These are phyloP conservation scores for Mesotaenium endlicherianum DNA, from an alignment of 139 green algal species.

Conservation along the genomic window DNA sequence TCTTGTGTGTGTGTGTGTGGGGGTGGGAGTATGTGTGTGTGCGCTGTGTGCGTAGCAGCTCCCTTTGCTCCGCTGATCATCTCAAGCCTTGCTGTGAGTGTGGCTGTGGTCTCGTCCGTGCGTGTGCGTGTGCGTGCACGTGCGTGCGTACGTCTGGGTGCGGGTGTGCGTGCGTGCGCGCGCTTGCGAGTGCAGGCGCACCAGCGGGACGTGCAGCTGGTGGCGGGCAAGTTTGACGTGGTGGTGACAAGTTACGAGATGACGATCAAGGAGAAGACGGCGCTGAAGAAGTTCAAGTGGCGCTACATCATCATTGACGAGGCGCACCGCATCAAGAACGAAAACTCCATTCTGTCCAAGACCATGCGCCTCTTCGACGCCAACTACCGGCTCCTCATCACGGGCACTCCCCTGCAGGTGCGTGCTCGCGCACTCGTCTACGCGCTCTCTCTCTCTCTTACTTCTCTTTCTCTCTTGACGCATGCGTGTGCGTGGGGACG, in stretches of 20 bases:
- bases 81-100: too few relatives aligned
- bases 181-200: constrained; percentile 38
- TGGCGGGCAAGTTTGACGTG: constrained; percentile 88
- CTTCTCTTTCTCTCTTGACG: too few relatives aligned
- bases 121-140: neutral
- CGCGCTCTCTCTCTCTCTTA: too few relatives aligned
- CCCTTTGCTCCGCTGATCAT: too few relatives aligned
- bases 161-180: too few relatives aligned
- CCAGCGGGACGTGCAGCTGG: constrained; percentile 63
- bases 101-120: too few relatives aligned
- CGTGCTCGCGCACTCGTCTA: too few relatives aligned
- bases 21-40: too few relatives aligned
- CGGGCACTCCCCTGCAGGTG: constrained; percentile 83
- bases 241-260: constrained; percentile 97
- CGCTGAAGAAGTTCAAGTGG: constrained; percentile 93
- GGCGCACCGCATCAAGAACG: constrained; percentile 99
- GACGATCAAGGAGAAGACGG: constrained; percentile 98
- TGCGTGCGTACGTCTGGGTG: neutral
- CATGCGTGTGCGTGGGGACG: too few relatives aligned
- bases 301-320: constrained; percentile 99
- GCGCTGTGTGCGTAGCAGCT: too few relatives aligned
- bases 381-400: constrained; percentile 98
- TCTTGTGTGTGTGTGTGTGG: too few relatives aligned
- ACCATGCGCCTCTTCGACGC: constrained; percentile 82
- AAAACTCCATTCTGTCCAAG: constrained; percentile 88